Conservation (phyloP, 2,329 filamentous ascomycete species). For the Cryphonectria naterciae region DNA sequence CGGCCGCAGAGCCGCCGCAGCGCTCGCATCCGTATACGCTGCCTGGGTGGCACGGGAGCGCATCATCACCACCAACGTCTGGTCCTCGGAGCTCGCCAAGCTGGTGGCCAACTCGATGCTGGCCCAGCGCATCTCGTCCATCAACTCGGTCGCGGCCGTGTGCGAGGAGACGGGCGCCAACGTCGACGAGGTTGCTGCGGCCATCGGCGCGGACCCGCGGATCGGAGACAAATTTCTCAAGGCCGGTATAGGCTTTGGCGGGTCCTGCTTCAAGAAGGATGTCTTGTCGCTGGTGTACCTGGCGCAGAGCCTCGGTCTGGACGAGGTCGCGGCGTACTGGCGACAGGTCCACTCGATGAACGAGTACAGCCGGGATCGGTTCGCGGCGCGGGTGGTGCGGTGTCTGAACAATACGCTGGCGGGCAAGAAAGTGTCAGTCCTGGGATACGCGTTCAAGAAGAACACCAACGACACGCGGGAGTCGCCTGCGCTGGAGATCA, state of each 20-base stretch:
- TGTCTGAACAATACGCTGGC: constrained; percentile 70
- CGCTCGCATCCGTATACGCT: constrained; percentile 68
- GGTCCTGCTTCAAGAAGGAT: constrained; percentile 83
- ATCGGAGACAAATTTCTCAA: constrained; percentile 76
- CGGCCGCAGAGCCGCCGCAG: constrained; percentile 65
- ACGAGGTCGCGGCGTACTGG: constrained; percentile 78
- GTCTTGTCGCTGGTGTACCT: constrained; percentile 75
- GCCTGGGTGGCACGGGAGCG: constrained; percentile 69
- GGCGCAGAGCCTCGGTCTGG: constrained; percentile 69
- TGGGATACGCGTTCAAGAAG: constrained; percentile 82
- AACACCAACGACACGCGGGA: constrained; percentile 77
- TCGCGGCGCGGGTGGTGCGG: constrained; percentile 67
- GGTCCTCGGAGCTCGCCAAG: constrained; percentile 79
- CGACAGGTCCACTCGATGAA: constrained; percentile 75
- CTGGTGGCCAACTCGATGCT: constrained; percentile 80
- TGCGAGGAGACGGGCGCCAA: constrained; percentile 78
- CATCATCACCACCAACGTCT: constrained; percentile 74
- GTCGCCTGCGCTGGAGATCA: constrained; percentile 69
- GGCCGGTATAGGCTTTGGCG: constrained; percentile 77
- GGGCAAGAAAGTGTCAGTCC: constrained; percentile 71
- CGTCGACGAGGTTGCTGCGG: constrained; percentile 70
- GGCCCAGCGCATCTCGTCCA: constrained; percentile 78
- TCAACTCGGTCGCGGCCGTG: constrained; percentile 80
- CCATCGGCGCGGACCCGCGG: constrained; percentile 70
- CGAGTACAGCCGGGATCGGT: constrained; percentile 72